A percentile compares a stretch with the other conserved stretches of the same genome.
Conservation (phyloP, 2,329 filamentous ascomycete species). For the Zymoseptoria brevis region DNA sequence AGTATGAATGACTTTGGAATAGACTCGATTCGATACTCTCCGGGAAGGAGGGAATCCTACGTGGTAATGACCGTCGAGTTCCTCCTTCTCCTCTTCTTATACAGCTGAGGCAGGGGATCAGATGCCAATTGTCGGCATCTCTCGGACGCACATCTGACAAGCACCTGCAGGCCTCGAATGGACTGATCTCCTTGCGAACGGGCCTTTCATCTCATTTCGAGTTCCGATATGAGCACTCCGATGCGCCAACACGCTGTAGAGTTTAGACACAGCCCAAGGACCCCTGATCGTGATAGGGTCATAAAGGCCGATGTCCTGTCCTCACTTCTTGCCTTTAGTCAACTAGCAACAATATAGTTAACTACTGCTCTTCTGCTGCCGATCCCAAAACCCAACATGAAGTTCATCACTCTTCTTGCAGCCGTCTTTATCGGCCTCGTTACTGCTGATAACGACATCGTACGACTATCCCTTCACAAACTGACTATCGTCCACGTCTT, state of each 20-base stretch:
- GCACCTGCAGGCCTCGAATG: not conserved
- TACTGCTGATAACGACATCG: not conserved
- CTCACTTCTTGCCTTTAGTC: not conserved
- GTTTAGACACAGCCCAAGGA: not conserved
- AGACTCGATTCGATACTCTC: too few species aligned
- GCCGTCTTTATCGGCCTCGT: not conserved
- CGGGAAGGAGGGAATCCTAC: too few species aligned
- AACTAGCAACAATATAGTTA: not conserved
- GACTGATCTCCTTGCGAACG: not conserved
- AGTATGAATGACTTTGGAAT: too few species aligned
- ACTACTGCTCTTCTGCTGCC: not conserved
- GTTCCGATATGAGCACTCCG: not conserved
- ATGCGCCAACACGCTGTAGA: not conserved
- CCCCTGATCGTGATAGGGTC: not conserved
- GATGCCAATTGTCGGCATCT: too few species aligned
- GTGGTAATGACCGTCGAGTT: too few species aligned
- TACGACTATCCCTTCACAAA: not conserved
- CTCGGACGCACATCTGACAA: too few species aligned
- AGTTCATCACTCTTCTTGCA: not conserved
- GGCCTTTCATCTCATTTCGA: not conserved
- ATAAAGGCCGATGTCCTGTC: not conserved
- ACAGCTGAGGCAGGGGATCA: too few species aligned
- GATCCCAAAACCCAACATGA: not conserved
- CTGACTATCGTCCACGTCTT: not conserved
- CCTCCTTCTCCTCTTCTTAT: too few species aligned